Evolutionary conservation across 208 protist genomes (phyloP), one percentile per base, ranked within the genome.

Genomic region (Acanthamoeba castellanii): DNA sequence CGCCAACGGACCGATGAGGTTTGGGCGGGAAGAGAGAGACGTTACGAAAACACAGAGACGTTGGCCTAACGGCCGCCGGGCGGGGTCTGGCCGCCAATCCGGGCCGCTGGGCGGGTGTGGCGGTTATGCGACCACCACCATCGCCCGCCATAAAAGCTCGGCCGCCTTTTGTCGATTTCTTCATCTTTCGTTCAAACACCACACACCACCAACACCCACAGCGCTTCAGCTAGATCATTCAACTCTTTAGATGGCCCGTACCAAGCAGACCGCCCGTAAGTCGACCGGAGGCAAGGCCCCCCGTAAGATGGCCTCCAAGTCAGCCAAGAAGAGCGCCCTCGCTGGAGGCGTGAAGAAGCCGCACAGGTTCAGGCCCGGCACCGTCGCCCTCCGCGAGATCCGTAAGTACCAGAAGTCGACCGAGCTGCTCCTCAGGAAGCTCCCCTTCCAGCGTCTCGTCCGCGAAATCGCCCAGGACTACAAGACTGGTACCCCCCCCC

Each of bases 361-460:
- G 47, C 99, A 99, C 95, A 98, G 99, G 95, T 99, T 99, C 99
- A 98, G 99, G 95, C 99, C 99, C 22, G 99, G 99, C 87, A 99
- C 99, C 57, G 99, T 99, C 13, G 99, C 99, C 16, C 98, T 99
- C 72, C 98, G 99, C 93, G 99, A 99, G 97, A 99, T 99, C 95
- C 98, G 99, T 87, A 98, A 98, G 72, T 99, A 99, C 97, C 99
- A 99, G 97, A 99, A 99, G 96, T 98, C 97, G 64, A 99, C 99
- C 22, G 98, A 99, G 72, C 97, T 99, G 25, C 98, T 99, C 57
- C 99, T 99, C 96, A 97, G 98, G 94, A 99, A 99, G 94, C 97
- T 99, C 0, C 99, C 99, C 91, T 99, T 99, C 98, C 99, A 99
- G 94, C 99, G 99, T 90, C 94, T 99, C 11, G 99, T 99, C 70